Evolutionary conservation across 371 early-diverging fungal species (phyloP), one percentile per base, ranked within the genome.

Genomic region (Racocetra persica): DNA sequence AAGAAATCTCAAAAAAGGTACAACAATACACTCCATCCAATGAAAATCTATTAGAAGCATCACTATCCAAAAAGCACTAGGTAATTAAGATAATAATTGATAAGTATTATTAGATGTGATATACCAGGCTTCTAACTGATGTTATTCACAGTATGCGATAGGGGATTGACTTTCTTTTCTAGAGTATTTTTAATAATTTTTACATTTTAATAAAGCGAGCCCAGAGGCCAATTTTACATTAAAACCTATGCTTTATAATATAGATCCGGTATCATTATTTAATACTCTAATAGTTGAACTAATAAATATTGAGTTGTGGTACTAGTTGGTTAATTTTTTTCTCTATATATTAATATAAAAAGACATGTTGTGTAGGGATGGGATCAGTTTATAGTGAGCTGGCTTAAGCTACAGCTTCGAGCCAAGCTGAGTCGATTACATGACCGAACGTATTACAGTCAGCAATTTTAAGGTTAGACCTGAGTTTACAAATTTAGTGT

Each of bases 21-120:
- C 77, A 76, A n/a, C 20, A 76, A 76, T 76, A 76, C 59, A 32
- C 77, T 76, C 59, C 60, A 57, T 36, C 62, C 0, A 76, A 62
- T 62, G 45, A 76, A 72, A 76, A 76, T 62, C 77, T 16, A 24
- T 22, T 76, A 76, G 52, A 77, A 62, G 78, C 78, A 22, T 76
- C 76, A 62, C 76, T 49, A 76, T 38, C 76, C 76, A 60, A 76
- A 62, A 60, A 73, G 22, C 45, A 54, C 22, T n/a, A 22, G 73
- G 20, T 51, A 49, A 41, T 41, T 41, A 41, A 41, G 41, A 41
- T 41, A 41, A 41, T 41, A 8, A 41, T 41, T 41, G 60, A 60
- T 26, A 26, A 26, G 8, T 59, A 20, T 59, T 1, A 26, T 8
- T 67, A 41, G 28, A 67, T 26, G 14, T 24, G 41, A 41, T 7